Evolutionary conservation across 179 eudicot genomes (phyloP).

Genomic region (Corrigiola litoralis): DNA sequence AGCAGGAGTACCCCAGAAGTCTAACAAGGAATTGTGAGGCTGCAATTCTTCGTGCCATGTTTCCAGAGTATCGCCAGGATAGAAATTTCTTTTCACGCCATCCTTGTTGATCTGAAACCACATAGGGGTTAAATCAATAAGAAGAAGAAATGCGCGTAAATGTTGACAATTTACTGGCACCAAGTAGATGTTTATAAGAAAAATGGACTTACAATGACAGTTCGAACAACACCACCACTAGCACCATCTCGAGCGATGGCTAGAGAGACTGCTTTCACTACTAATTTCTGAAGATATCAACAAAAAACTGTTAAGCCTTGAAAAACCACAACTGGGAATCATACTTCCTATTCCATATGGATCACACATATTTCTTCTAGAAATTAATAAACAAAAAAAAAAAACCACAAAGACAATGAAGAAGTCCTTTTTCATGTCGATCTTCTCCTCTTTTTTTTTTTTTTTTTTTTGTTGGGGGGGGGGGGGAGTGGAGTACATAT

Average conservation of each 20-base stretch:
- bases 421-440: too few species aligned
- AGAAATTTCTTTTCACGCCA: constrained; percentile 81
- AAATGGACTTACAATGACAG: constrained; percentile 61
- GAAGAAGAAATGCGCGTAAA: not conserved
- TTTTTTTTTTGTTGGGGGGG: not conserved
- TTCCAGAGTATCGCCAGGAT: constrained; percentile 81
- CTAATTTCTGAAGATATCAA: constrained; percentile 60
- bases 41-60: constrained; percentile 93
- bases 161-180: not conserved
- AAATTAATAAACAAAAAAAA: too few species aligned
- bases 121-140: not conserved
- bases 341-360: not conserved
- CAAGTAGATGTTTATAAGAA: not conserved
- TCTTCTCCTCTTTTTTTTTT: not conserved
- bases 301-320: not conserved
- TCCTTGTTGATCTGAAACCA: constrained; percentile 68
- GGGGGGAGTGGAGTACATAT: not conserved
- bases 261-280: constrained; percentile 94
- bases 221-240: constrained; percentile 96
- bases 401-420: too few species aligned
- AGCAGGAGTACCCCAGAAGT: constrained; percentile 45
- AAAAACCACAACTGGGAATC: not conserved
- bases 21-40: constrained; percentile 70
- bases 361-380: not conserved
- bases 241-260: constrained; percentile 99